These are phyloP conservation scores for Neurospora hispaniola DNA, from an alignment of 495 filamentous ascomycete genomes.

Conservation along the genomic window DNA sequence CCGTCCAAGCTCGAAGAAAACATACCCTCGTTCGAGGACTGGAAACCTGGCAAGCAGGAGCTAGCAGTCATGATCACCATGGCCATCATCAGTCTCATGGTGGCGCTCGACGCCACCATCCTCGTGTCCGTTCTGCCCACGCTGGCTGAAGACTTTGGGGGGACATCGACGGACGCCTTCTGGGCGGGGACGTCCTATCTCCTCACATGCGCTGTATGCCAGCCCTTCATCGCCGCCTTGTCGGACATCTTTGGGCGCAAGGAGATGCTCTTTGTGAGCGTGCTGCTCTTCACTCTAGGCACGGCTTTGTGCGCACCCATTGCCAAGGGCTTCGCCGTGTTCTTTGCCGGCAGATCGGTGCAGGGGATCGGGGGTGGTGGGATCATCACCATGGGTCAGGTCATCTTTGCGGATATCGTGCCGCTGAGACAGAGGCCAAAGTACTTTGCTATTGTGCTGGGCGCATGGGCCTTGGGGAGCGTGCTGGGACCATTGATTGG, in stretches of 20 bases:
- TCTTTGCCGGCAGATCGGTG: conserved; percentile 66
- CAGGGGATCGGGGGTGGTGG: conserved; percentile 81
- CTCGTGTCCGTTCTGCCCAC: conserved; percentile 35
- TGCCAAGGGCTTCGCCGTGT: conserved; percentile 39
- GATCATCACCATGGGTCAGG: conserved; percentile 70
- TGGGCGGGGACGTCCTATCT: conserved; percentile 47
- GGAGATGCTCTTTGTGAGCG: conserved; percentile 28
- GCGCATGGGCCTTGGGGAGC: conserved; percentile 59
- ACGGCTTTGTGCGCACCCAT: conserved; percentile 29
- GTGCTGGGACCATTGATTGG: conserved; percentile 67
- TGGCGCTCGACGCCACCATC: conserved; percentile 46
- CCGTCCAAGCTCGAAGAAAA: conserved; percentile 7
- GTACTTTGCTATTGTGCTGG: conserved; percentile 31
- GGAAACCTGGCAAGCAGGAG: conserved; percentile 28
- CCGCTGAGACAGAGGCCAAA: conserved; percentile 29
- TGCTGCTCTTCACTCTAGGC: conserved; percentile 35
- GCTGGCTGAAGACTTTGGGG: conserved; percentile 33
- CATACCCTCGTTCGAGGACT: conserved; percentile 15
- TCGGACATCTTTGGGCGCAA: conserved; percentile 45
- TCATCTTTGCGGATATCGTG: conserved; percentile 48
- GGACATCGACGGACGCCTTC: conserved; percentile 38
- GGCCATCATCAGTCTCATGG: conserved; percentile 38
- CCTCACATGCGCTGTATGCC: conserved; percentile 34
- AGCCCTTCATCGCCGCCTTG: conserved; percentile 38
- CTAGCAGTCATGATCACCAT: conserved; percentile 32